Conservation (phyloP, 1,139 yeast species). For the Geotrichum australiense region DNA sequence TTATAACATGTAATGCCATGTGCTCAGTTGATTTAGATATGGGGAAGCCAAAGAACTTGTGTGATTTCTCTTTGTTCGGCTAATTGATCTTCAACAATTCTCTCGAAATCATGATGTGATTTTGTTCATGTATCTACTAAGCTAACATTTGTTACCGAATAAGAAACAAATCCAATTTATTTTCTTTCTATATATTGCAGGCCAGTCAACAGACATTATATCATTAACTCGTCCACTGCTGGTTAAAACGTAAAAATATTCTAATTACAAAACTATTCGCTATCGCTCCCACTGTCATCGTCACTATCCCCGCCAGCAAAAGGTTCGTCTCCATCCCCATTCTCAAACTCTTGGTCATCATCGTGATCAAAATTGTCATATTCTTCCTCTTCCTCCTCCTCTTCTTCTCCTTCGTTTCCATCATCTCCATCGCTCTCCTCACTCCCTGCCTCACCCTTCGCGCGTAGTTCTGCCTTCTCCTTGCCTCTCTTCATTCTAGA, state of each 20-base stretch:
- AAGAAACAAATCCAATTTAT: too few species aligned
- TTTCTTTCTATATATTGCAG: too few species aligned
- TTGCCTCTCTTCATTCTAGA: slow-evolving; percentile 50
- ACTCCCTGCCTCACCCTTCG: slow-evolving; percentile 24
- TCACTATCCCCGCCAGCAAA: slow-evolving; percentile 13
- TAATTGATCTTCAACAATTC: too few species aligned
- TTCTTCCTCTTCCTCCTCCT: slow-evolving; percentile 28
- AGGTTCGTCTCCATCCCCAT: slow-evolving; percentile 27
- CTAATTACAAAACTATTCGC: not conserved
- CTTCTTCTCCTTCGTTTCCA: slow-evolving; percentile 36
- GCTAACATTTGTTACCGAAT: too few species aligned
- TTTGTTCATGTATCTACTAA: too few species aligned
- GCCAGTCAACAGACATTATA: too few species aligned
- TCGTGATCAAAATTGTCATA: slow-evolving; percentile 23
- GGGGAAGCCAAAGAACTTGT: too few species aligned
- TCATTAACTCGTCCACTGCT: too few species aligned
- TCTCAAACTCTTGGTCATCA: slow-evolving; percentile 36
- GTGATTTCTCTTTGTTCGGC: too few species aligned
- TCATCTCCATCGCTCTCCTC: slow-evolving; percentile 25
- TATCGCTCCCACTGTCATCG: slow-evolving; percentile 7
- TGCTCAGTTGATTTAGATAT: too few species aligned
- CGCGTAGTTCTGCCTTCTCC: slow-evolving; percentile 36
- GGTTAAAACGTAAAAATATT: not conserved
- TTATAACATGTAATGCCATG: too few species aligned
- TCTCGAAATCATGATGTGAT: too few species aligned